Evolutionary conservation across 2,329 filamentous ascomycete species (phyloP), one percentile per base, ranked within the genome.

Genomic region (Colletotrichum trifolii): DNA sequence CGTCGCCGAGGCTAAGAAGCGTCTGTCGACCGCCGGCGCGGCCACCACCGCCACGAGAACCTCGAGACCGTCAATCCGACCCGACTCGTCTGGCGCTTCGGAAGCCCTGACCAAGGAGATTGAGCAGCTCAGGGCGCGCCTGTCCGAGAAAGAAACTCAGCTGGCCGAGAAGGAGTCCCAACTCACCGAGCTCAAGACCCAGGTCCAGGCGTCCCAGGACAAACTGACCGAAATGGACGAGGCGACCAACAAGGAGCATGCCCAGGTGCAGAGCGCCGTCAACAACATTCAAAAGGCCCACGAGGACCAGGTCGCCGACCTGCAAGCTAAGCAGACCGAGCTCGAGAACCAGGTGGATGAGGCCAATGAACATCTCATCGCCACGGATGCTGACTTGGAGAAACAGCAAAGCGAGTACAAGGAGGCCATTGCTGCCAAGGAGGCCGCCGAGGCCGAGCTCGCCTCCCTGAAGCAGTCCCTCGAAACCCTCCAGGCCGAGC

Each of bases 101-200:
- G 73, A 79, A 13, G 79, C 81, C 10, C 69, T 76, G 8, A 73
- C 82, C 17, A 89, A 87, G 76, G 86, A 87, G 70, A 77, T 86
- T 4, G 87, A 89, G 54, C 83, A 87, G 49, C 79, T 90, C 47
- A 89, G 87, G 77, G 74, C 79, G 8, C 88, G 89, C 75, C 78
- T 90, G 25, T 78, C 80, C 6, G 81, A 85, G 45, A 87, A 85
- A 67, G 86, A 89, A 70, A 73, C 81, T 4, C 85, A 88, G 72
- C 84, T 89, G 10, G 79, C 81, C 5, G 81, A 85, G 38, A 87
- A 85, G 67, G 86, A 89, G 71, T 74, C 81, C 7, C 85, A 88
- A 71, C 84, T 89, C 9, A 81, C 84, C 58, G 76, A 83, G 11
- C 81, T 90, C 36, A 87, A 86, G 73, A 78, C 80, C 6, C 83